Evolutionary conservation across 129 eudicot genomes (phyloP).

Genomic region (Escallonia herrerae): DNA sequence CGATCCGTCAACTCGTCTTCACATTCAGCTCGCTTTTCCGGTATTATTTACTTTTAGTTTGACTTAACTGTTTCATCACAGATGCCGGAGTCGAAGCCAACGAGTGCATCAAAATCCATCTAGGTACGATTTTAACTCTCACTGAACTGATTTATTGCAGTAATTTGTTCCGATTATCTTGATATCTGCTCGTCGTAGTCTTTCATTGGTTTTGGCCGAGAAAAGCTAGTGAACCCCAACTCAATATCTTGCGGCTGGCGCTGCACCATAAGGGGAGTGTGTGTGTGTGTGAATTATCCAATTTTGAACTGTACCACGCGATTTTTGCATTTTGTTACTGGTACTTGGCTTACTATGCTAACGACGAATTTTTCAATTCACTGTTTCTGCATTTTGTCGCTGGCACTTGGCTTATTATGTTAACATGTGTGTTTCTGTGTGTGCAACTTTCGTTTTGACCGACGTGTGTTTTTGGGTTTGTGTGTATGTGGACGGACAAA

Average conservation of each 20-base stretch:
- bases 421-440: too few relatives aligned
- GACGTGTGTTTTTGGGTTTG: too few relatives aligned
- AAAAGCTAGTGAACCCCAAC: too few relatives aligned
- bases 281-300: neutral
- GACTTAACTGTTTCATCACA: constrained; percentile 6
- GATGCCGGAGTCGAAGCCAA: constrained; percentile 75
- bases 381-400: neutral
- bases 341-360: too few relatives aligned
- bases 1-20: neutral
- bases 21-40: neutral
- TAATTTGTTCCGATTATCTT: neutral
- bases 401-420: too few relatives aligned
- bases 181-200: neutral
- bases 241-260: too few relatives aligned
- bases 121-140: constrained; percentile 27
- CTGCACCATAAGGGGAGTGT: neutral
- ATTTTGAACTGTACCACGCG: too few relatives aligned
- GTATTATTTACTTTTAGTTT: constrained; percentile 1
- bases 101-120: constrained; percentile 66
- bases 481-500: too few relatives aligned
- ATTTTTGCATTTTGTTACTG: too few relatives aligned
- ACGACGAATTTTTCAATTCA: neutral
- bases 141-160: neutral
- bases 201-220: neutral
- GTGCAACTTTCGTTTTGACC: too few relatives aligned